Percentiles rank a stretch among this genome's conserved stretches.
Conservation (phyloP, 1,284 basidiomycete genomes). For the Ganoderma meredithae region DNA sequence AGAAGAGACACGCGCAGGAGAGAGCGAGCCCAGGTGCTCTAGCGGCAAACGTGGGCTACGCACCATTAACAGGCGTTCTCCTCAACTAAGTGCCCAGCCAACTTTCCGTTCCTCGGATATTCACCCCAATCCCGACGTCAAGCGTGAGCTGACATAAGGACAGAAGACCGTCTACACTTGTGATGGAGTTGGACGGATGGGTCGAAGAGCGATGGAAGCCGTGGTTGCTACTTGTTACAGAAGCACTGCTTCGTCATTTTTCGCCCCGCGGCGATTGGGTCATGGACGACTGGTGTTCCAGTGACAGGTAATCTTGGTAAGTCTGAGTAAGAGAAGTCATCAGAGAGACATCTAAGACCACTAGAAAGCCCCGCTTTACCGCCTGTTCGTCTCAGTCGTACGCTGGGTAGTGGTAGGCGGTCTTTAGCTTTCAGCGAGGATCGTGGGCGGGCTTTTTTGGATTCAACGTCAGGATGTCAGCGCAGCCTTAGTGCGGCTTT, state of each 20-base stretch:
- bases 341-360: neutral
- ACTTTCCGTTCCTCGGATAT: neutral
- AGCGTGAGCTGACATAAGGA: neutral
- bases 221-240: neutral
- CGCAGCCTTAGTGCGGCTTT: too few species aligned
- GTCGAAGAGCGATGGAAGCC: neutral
- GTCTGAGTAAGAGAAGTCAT: neutral
- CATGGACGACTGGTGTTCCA: neutral
- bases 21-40: neutral
- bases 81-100: neutral
- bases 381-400: neutral
- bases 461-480: too few species aligned
- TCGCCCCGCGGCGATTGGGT: neutral
- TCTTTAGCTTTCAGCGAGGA: too few species aligned
- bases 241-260: neutral
- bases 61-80: neutral
- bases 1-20: neutral
- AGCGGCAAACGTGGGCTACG: neutral
- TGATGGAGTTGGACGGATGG: neutral
- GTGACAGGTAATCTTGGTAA: neutral
- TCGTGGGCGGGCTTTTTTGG: too few species aligned
- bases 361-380: neutral
- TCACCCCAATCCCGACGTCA: neutral
- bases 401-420: too few species aligned
- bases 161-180: neutral